Base-by-base conservation (phyloP, 164 flowering plant species). In the Santalum album region DNA sequence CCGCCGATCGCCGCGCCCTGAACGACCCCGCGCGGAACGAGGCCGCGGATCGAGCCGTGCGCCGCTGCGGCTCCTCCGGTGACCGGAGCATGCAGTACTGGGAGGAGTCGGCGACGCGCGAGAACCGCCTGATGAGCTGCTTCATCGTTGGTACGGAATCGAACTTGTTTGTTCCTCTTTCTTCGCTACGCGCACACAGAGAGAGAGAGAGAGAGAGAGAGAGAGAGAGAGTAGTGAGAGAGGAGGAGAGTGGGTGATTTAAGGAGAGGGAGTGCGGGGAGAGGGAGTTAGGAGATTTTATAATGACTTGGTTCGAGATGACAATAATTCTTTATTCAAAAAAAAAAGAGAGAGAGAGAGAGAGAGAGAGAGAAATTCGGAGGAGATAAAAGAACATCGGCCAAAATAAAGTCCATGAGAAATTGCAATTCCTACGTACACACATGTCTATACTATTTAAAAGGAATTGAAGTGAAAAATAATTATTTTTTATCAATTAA, bases 51-150 rank as follows among this genome's bases (percentile, higher is more conserved):
- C n/a, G n/a, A n/a, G 46, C 39, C 22, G 20, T 50, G 2, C 65
- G 0, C 72, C 56, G 24, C 66, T 45, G n/a, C 16, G 14, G 53
- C 15, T 25, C 14, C 24, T 3, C 25, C 25, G 25, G 6, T 14
- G 82, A 73, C 1, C 87, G 75, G 27, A 86, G 87, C 36, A 83
- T 69, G 40, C 68, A 54, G 71, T 80, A 80, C 54, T 71, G 73
- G 3, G 91, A 73, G 27, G 89, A 83, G 65, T 81, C 87, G 44
- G 84, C 78, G 6, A 84, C 87, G n/a, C 81, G 66, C 6, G 87
- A 75, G 43, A 84, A 67, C 12, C 83, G 77, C 51, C 87, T 68
- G 32, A 84, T 77, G 19, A 81, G 63, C 27, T 79, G 79, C 82
- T 78, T 83, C 90, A 83, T 83, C 36, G 35, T 19, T 10, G 38